Evolutionary conservation across 164 flowering plant genomes (phyloP).

Genomic region (Cinnamomum micranthum): DNA sequence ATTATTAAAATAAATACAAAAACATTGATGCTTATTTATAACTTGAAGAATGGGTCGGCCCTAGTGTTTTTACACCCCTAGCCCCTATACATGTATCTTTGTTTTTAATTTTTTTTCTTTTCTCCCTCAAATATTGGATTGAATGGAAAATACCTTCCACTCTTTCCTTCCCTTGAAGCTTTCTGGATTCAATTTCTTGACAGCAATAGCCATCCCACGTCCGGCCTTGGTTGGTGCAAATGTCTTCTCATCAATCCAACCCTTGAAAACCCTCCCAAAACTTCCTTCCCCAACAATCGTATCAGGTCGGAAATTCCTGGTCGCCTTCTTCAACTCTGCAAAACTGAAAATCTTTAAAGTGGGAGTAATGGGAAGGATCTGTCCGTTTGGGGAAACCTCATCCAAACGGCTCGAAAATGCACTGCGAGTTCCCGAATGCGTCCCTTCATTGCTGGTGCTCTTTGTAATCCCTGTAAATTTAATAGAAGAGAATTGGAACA

Average conservation of each 20-base stretch:
- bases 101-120: too few species aligned
- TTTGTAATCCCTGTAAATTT: neutral
- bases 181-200: conserved; percentile 59
- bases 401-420: conserved; percentile 2
- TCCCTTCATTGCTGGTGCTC: too few species aligned
- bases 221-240: conserved; percentile 41
- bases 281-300: conserved; percentile 61
- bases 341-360: conserved; percentile 48
- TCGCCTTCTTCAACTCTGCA: conserved; percentile 46
- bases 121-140: neutral
- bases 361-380: conserved; percentile 34
- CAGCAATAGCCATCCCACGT: conserved; percentile 55
- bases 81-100: too few species aligned
- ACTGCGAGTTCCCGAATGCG: too few species aligned
- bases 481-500: neutral
- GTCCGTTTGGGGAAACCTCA: conserved; percentile 33
- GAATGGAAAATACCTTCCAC: conserved; percentile 52
- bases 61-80: too few species aligned
- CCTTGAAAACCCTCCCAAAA: conserved; percentile 68
- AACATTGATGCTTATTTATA: too few species aligned
- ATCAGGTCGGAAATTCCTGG: conserved; percentile 50
- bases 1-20: too few species aligned
- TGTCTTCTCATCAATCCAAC: conserved; percentile 63
- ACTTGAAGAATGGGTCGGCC: too few species aligned
- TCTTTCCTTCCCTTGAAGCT: conserved; percentile 55